Evolutionary conservation across 352 stramenopile genomes (phyloP).

Genomic region (Phytophthora meadii): DNA sequence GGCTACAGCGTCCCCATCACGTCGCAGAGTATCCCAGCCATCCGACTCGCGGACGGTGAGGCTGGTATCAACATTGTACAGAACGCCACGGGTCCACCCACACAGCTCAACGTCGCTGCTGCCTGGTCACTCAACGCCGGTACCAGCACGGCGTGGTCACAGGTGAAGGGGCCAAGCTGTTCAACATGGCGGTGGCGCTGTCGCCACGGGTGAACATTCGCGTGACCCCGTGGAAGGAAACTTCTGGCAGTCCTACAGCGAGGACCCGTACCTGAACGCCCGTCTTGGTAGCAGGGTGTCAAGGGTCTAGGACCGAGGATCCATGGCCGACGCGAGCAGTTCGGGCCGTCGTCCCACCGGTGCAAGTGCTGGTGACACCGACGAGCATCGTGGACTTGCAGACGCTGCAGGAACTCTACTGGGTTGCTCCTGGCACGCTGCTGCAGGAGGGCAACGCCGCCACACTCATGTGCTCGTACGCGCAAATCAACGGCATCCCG

Average conservation of each 20-base stretch:
- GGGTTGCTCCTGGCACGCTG: constrained; percentile 34
- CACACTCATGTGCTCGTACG: constrained; percentile 46
- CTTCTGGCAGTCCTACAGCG: constrained; percentile 46
- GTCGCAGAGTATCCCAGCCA: constrained; percentile 30
- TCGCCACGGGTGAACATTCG: constrained; percentile 41
- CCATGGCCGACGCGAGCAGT: constrained; percentile 45
- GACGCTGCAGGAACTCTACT: constrained; percentile 38
- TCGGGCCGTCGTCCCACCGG: constrained; percentile 35
- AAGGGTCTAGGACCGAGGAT: constrained; percentile 32
- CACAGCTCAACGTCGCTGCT: constrained; percentile 38
- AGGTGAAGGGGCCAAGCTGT: constrained; percentile 40
- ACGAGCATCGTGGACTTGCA: constrained; percentile 40
- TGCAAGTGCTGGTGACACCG: constrained; percentile 26
- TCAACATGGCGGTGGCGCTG: constrained; percentile 37
- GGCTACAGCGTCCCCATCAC: constrained; percentile 34
- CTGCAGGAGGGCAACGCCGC: constrained; percentile 40
- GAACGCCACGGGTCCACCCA: constrained; percentile 33
- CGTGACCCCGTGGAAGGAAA: constrained; percentile 32
- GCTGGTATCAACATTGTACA: constrained; percentile 43
- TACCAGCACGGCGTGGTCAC: constrained; percentile 42
- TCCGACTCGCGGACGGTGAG: constrained; percentile 37
- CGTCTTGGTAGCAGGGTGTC: constrained; percentile 37
- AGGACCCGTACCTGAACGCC: constrained; percentile 40
- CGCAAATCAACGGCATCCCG: constrained; percentile 37
- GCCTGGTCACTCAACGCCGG: constrained; percentile 33